Evolutionary conservation across 768 basidiomycete genomes (phyloP).

Genomic region (Suillus paluster): DNA sequence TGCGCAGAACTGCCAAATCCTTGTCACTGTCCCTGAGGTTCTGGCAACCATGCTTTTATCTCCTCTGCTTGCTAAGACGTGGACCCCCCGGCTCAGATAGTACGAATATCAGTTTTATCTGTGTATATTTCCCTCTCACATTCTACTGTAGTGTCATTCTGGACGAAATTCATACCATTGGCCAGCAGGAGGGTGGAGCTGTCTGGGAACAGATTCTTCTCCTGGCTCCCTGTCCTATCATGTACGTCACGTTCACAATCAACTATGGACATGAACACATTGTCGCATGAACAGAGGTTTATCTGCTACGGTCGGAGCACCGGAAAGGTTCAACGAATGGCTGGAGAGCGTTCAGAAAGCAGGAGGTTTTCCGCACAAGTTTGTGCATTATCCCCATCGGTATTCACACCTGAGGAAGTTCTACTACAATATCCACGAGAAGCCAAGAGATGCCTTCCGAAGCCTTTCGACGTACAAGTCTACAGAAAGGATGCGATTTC

Average conservation of each 20-base stretch:
- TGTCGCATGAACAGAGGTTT: conserved; percentile 50
- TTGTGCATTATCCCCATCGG: conserved; percentile 67
- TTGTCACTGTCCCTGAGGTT: conserved; percentile 77
- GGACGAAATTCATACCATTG: conserved; percentile 62
- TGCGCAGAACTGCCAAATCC: conserved; percentile 69
- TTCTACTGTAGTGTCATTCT: conserved; percentile 61
- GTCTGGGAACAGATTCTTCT: conserved; percentile 80
- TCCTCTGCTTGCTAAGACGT: conserved; percentile 60
- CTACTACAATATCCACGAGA: conserved; percentile 46
- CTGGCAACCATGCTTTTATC: conserved; percentile 71
- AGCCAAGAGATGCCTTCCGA: conserved; percentile 30
- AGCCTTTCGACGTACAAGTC: conserved; percentile 41
- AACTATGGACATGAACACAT: not conserved
- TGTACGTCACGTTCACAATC: conserved; percentile 47
- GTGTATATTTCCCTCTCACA: conserved; percentile 7
- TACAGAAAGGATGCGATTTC: conserved; percentile 49
- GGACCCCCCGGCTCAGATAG: conserved; percentile 69
- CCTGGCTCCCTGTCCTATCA: conserved; percentile 71
- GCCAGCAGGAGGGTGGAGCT: conserved; percentile 68
- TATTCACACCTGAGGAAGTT: conserved; percentile 79
- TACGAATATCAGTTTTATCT: conserved; percentile 23
- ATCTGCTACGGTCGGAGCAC: conserved; percentile 72
- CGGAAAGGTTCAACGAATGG: conserved; percentile 71
- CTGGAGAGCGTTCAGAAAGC: conserved; percentile 61
- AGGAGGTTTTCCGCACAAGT: conserved; percentile 60